Conservation (phyloP, 306 rosid species). For the Cajanus cajan region DNA sequence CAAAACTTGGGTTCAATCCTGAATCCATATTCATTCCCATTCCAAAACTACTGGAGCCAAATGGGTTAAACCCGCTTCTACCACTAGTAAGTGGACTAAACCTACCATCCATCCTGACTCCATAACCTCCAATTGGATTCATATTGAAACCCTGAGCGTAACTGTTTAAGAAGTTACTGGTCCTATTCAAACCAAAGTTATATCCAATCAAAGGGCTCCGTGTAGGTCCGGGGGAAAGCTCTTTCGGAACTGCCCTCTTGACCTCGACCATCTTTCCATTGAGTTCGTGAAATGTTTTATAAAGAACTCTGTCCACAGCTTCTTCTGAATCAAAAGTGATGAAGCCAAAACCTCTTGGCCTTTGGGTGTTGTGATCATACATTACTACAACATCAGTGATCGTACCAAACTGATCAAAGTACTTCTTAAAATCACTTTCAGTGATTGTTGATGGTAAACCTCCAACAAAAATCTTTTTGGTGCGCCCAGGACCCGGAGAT, state of each 20-base stretch:
- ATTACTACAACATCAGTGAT: constrained; percentile 89
- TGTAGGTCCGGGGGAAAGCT: constrained; percentile 74
- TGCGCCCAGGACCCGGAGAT: constrained; percentile 78
- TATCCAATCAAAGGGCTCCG: constrained; percentile 75
- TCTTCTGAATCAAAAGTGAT: constrained; percentile 90
- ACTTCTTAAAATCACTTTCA: constrained; percentile 75
- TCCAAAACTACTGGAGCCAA: constrained; percentile 64
- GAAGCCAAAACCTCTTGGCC: constrained; percentile 97
- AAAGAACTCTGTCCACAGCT: constrained; percentile 81
- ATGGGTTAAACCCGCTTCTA: constrained; percentile 64
- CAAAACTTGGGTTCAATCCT: constrained; percentile 60
- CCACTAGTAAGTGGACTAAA: constrained; percentile 58
- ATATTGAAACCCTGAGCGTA: constrained; percentile 73
- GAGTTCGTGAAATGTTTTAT: constrained; percentile 84
- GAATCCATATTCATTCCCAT: constrained; percentile 71
- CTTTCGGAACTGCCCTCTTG: constrained; percentile 93
- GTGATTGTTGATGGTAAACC: constrained; percentile 88
- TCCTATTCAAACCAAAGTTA: constrained; percentile 67
- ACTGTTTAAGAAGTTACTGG: constrained; percentile 59
- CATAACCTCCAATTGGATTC: constrained; percentile 72
- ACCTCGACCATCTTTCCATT: constrained; percentile 95
- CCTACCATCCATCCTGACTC: constrained; percentile 79
- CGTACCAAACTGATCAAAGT: constrained; percentile 83
- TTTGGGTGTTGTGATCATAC: constrained; percentile 95
- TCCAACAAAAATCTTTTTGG: constrained; percentile 91